Base-by-base conservation (phyloP, 2,329 filamentous ascomycete genomes). In the Pyricularia pennisetigena region DNA sequence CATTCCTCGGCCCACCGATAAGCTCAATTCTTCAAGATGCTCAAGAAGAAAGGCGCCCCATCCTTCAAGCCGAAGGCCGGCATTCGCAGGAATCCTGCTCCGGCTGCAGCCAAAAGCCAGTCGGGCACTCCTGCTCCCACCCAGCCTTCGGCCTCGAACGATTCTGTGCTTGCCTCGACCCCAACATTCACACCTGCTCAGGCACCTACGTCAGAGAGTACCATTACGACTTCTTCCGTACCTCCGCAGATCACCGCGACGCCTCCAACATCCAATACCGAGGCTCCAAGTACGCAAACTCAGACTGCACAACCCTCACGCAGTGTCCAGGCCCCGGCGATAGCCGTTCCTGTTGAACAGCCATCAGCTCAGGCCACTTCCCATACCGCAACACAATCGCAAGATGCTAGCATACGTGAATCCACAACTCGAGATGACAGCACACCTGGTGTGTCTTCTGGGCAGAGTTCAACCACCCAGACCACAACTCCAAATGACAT, bases 41-140 rank as follows among this genome's bases (percentile, higher is more conserved):
- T 90, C 82, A 87, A 85, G 77, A 91, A 91, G 79, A 90, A 91
- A 78, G 81, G 83, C 72, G 83, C 83, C 72, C 79, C 83, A 69
- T 82, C 82, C 79, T 92, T 93, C 80, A 90, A 90, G 76, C 90
- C 90, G 63, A 92, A 90, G 79, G 85, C 86, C 85, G 35, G 76
- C 79, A 64, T 66, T 41, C 81, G 82, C 71, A 85, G 88, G 74
- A 82, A 84, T 69, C 80, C 82, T 70, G 80, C 81, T 67, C 67
- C 73, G 10, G 68, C 71, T 28, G 69, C 74, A 59, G 41, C 41
- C n/a, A 54, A 54, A n/a, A 70, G 68, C 10, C 68, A 68, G 28
- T 71, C 71, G 4, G 68, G 68, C 65, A 71, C 74, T 14, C 69
- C 73, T 41, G 69, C 68, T 2, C 70, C 71, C 20, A 29, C 65